Evolutionary conservation across 2,329 filamentous ascomycete species (phyloP).

Genomic region (Cordyceps tenuipes): DNA sequence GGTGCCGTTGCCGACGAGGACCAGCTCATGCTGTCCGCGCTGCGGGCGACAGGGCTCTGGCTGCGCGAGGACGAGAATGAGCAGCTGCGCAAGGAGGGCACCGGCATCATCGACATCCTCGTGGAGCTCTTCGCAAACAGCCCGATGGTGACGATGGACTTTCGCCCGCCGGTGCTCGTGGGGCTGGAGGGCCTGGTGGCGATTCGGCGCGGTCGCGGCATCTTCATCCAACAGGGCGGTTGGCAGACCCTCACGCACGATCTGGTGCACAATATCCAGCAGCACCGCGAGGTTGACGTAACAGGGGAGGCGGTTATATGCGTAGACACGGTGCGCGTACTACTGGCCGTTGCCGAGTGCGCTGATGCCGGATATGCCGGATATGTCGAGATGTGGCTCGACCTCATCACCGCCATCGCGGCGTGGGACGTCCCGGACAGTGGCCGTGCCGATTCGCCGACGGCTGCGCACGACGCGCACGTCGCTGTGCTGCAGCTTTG

Average conservation of each 20-base stretch:
- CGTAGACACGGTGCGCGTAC: conserved; percentile 46
- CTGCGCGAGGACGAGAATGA: conserved; percentile 61
- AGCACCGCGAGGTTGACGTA: conserved; percentile 18
- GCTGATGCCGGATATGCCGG: conserved; percentile 28
- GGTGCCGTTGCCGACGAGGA: conserved; percentile 40
- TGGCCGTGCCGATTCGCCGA: conserved; percentile 4
- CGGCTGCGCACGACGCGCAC: conserved; percentile 38
- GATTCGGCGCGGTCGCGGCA: conserved; percentile 36
- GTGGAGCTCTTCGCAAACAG: conserved; percentile 39
- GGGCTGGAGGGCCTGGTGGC: conserved; percentile 51
- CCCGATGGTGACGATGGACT: conserved; percentile 35
- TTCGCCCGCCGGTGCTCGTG: conserved; percentile 48
- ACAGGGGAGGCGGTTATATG: conserved; percentile 36
- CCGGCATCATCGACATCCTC: conserved; percentile 55
- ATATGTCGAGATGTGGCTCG: conserved; percentile 48
- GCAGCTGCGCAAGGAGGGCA: conserved; percentile 44
- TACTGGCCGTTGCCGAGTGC: conserved; percentile 43
- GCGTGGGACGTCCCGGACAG: conserved; percentile 35
- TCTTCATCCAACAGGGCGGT: conserved; percentile 42
- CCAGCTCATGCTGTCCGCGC: conserved; percentile 49
- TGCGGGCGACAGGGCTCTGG: conserved; percentile 55
- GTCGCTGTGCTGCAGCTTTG: conserved; percentile 49
- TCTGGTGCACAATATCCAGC: conserved; percentile 35
- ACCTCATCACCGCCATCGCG: conserved; percentile 41
- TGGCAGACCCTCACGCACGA: conserved; percentile 47